A percentile compares a stretch with the other conserved stretches of the same genome.
These are phyloP conservation scores for Nakataea oryzae DNA, from an alignment of 2,329 filamentous ascomycete species.

Conservation along the genomic window DNA sequence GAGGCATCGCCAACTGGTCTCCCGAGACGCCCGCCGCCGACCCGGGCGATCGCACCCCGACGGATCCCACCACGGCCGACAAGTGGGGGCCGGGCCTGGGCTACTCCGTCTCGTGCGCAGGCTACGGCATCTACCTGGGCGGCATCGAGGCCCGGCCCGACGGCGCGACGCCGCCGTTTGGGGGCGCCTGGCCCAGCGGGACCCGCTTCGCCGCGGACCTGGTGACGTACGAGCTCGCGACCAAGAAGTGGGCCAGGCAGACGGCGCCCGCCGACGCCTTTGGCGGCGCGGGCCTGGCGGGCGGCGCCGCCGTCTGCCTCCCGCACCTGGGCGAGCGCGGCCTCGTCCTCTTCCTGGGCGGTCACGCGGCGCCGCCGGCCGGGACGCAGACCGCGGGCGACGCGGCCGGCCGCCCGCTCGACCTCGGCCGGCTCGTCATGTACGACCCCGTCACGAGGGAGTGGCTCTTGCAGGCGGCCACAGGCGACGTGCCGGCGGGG, in stretches of 20 bases:
- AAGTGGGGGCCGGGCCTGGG: slow-evolving; percentile 1
- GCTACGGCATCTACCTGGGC: neutral
- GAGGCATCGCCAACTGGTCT: neutral
- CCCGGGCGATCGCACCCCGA: neutral
- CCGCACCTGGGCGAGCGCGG: slow-evolving; percentile 1
- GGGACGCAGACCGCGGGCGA: slow-evolving; percentile 1
- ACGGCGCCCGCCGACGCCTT: neutral
- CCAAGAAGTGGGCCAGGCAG: neutral
- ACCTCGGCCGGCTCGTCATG: slow-evolving; percentile 19
- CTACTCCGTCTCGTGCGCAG: neutral
- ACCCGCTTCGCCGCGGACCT: neutral
- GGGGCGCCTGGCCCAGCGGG: neutral
- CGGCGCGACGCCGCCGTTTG: neutral
- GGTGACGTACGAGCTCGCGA: neutral
- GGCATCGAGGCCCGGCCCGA: neutral
- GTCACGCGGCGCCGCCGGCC: neutral
- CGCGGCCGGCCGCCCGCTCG: slow-evolving; percentile 1
- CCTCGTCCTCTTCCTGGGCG: slow-evolving; percentile 1
- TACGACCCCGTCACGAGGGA: slow-evolving; percentile 20
- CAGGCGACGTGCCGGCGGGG: slow-evolving; percentile 15
- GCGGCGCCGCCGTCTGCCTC: neutral
- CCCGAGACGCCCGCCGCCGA: neutral
- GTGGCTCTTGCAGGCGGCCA: slow-evolving; percentile 23
- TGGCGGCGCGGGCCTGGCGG: neutral
- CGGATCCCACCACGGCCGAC: neutral